Conservation (phyloP, 176 grass and related monocot species). For the Carex pumila region DNA sequence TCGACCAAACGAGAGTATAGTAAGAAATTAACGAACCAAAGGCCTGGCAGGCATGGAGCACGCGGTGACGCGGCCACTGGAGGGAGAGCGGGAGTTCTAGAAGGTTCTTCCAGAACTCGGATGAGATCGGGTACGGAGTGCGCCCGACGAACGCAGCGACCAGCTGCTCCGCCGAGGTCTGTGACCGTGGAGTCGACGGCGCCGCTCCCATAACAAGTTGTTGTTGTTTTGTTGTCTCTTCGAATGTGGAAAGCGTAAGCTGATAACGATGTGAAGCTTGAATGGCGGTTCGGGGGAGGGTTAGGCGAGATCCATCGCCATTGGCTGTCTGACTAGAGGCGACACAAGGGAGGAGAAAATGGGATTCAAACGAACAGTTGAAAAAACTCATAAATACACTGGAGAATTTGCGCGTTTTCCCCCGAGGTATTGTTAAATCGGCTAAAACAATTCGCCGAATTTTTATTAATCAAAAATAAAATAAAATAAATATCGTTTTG, state of each 20-base stretch:
- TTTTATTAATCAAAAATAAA: too few relatives aligned
- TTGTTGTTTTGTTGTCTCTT: background rate
- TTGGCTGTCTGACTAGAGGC: conserved; percentile 6
- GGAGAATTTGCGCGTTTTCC: background rate
- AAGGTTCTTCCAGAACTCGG: conserved; percentile 91
- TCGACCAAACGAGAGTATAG: background rate
- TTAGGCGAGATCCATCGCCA: conserved; percentile 17
- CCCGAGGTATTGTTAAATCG: background rate
- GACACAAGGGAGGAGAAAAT: conserved; percentile 13
- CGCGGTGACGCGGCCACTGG: conserved; percentile 84
- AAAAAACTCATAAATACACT: background rate
- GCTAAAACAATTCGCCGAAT: too few relatives aligned
- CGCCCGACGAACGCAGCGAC: conserved; percentile 73
- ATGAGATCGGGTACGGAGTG: conserved; percentile 63
- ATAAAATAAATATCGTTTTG: too few relatives aligned
- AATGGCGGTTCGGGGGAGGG: conserved; percentile 9
- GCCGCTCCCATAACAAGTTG: conserved; percentile 57
- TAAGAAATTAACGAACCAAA: conserved; percentile 47
- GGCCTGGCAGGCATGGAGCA: conserved; percentile 79
- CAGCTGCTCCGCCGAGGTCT: conserved; percentile 62
- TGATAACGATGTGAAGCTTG: background rate
- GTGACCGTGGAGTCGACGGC: conserved; percentile 66
- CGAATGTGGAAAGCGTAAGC: background rate
- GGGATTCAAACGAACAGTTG: background rate
- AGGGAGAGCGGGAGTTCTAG: conserved; percentile 84